phyloP scores from a whole-genome alignment of 2,329 filamentous ascomycete genomes.

The Trichoderma hamatum region DNA sequence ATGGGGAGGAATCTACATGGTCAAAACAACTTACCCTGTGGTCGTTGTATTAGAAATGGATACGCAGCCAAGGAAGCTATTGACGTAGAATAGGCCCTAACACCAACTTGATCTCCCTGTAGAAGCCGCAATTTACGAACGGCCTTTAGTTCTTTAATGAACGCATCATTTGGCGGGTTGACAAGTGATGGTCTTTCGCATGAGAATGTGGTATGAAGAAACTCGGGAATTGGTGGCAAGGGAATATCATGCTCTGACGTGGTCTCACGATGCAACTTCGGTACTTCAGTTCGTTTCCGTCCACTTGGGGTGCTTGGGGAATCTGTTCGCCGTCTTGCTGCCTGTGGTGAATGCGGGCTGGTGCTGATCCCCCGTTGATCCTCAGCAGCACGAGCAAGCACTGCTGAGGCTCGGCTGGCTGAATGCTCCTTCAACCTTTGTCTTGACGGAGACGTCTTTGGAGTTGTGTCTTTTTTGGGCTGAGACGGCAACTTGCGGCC shows the following conservation, averaged over 20 bases:
- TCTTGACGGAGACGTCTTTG: background rate
- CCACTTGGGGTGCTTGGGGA: background rate
- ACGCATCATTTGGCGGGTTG: conserved; percentile 71
- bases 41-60: conserved; percentile 54
- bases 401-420: conserved; percentile 13
- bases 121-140: conserved; percentile 73
- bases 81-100: conserved; percentile 83
- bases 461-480: background rate
- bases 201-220: conserved; percentile 65
- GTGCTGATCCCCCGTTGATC: conserved; percentile 22
- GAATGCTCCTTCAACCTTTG: background rate
- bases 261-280: conserved; percentile 63
- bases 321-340: conserved; percentile 12
- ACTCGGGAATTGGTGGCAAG: conserved; percentile 70
- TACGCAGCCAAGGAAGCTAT: conserved; percentile 86
- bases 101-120: conserved; percentile 74
- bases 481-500: conserved; percentile 42
- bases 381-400: conserved; percentile 33
- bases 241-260: conserved; percentile 76
- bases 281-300: conserved; percentile 32
- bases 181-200: conserved; percentile 78
- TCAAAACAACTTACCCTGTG: conserved; percentile 41
- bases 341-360: conserved; percentile 1
- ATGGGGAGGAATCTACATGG: too few relatives aligned
- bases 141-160: conserved; percentile 73